Conservation (phyloP, 768 basidiomycete species). For the Xerocomellus intermedius region DNA sequence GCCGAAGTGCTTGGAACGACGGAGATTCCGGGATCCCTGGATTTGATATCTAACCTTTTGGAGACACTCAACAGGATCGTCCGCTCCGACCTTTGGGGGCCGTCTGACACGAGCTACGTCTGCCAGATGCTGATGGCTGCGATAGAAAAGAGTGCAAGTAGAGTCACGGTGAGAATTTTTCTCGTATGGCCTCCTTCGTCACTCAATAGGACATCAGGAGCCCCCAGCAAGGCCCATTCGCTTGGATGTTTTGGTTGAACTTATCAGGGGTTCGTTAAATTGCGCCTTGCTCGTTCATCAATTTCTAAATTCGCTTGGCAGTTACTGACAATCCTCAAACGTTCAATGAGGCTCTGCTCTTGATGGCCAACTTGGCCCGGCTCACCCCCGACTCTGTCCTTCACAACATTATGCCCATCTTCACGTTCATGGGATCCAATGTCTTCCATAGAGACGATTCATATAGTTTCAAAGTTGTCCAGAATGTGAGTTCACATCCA, state of each 20-base stretch:
- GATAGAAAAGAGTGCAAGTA: conserved; percentile 61
- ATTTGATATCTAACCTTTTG: conserved; percentile 69
- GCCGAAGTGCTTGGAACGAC: conserved; percentile 70
- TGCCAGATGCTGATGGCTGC: conserved; percentile 85
- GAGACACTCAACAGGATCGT: conserved; percentile 69
- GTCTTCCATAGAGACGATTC: conserved; percentile 95
- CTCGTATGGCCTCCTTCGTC: not conserved
- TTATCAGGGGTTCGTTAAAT: conserved; percentile 63
- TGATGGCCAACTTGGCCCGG: conserved; percentile 81
- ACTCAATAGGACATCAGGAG: conserved; percentile 40
- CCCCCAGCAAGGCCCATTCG: conserved; percentile 60
- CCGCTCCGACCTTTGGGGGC: conserved; percentile 50
- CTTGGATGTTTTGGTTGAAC: conserved; percentile 82
- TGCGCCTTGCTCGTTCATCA: not conserved
- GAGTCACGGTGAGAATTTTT: conserved; percentile 47
- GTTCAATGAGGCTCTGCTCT: conserved; percentile 86
- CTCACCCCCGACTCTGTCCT: conserved; percentile 89
- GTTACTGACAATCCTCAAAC: conserved; percentile 92
- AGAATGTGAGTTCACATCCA: conserved; percentile 55
- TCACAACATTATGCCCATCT: conserved; percentile 95
- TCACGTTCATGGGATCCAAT: conserved; percentile 99
- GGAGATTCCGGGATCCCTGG: conserved; percentile 63
- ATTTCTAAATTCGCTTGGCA: conserved; percentile 28
- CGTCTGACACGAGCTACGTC: conserved; percentile 71
- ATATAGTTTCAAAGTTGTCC: conserved; percentile 93